phyloP scores from a whole-genome alignment of 805 yeast species.

The Cyberlindnera subsufficiens region DNA sequence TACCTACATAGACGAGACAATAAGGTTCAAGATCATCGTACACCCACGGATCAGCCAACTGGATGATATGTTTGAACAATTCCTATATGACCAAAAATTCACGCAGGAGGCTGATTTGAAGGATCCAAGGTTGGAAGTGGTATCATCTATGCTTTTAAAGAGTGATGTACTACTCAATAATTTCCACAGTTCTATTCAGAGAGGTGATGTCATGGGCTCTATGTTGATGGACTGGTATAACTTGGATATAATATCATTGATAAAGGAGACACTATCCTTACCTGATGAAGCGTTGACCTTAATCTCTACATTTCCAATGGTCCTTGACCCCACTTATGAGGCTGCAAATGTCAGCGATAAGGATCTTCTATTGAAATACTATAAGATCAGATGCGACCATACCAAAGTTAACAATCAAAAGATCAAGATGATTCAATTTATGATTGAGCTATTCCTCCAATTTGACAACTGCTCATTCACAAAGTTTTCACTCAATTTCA shows the following conservation, averaged over 20 bases:
- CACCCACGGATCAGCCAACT: slow-evolving; percentile 3
- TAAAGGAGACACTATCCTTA: neutral
- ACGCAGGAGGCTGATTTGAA: neutral
- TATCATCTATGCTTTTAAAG: slow-evolving; percentile 8
- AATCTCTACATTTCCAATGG: slow-evolving; percentile 5
- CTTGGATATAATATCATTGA: slow-evolving; percentile 1
- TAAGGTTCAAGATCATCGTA: slow-evolving; percentile 3
- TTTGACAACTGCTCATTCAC: slow-evolving; percentile 3
- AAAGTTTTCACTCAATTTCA: slow-evolving; percentile 9
- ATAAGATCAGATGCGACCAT: slow-evolving; percentile 1
- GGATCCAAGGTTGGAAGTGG: neutral
- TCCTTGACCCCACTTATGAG: slow-evolving; percentile 2
- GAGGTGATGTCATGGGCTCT: slow-evolving; percentile 1
- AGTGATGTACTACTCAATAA: slow-evolving; percentile 11
- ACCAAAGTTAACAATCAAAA: slow-evolving; percentile 2
- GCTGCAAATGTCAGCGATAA: neutral
- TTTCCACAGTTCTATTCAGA: neutral
- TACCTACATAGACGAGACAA: slow-evolving; percentile 3
- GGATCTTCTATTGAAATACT: slow-evolving; percentile 5
- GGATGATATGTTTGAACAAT: slow-evolving; percentile 6
- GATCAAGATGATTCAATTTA: slow-evolving; percentile 8
- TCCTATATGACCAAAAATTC: slow-evolving; percentile 7
- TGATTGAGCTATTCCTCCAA: slow-evolving; percentile 4
- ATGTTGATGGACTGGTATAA: slow-evolving; percentile 13
- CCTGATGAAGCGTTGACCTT: neutral